These are phyloP conservation scores for Nicotiana obtusifolia DNA, from an alignment of 257 asterid genomes.

Conservation along the genomic window DNA sequence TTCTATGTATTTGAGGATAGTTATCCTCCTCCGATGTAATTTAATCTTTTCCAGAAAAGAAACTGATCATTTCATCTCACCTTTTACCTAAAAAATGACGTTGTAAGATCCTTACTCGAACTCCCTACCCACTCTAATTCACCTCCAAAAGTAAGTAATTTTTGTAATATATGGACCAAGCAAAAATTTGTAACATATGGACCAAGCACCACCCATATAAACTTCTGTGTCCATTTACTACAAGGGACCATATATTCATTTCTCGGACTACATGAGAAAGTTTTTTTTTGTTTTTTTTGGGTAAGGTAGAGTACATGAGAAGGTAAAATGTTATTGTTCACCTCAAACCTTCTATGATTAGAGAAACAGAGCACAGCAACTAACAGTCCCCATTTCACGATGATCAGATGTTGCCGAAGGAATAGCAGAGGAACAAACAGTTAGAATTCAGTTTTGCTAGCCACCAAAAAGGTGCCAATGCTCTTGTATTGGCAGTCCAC, in stretches of 20 bases:
- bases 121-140: background rate
- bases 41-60: background rate
- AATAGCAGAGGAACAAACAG: background rate
- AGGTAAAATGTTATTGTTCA: background rate
- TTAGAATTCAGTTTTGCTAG: background rate
- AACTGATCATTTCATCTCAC: background rate
- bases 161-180: background rate
- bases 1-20: background rate
- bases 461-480: background rate
- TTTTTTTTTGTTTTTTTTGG: background rate
- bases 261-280: background rate
- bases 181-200: background rate
- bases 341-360: background rate
- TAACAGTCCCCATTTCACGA: background rate
- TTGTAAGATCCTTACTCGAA: background rate
- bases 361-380: background rate
- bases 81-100: background rate
- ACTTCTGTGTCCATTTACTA: background rate
- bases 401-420: background rate
- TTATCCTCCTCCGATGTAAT: background rate
- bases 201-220: background rate
- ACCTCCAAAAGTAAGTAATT: background rate
- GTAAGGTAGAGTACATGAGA: background rate
- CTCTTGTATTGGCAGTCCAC: background rate
- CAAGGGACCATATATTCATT: background rate